These are phyloP conservation scores for Diophrys sp. DNA, from an alignment of 73 alveolate species.

Conservation along the genomic window DNA sequence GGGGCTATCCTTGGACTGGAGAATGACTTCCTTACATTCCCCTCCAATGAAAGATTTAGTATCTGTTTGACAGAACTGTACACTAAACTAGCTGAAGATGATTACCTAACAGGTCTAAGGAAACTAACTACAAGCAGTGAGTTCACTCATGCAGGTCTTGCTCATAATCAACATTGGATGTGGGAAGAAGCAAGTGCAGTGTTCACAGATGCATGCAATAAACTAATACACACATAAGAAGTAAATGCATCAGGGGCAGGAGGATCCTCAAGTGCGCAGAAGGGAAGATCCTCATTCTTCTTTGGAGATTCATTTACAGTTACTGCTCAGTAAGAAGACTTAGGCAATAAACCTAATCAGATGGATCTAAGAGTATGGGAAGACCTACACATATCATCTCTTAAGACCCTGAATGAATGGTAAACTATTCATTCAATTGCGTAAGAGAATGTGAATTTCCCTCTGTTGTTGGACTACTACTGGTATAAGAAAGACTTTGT, in stretches of 20 bases:
- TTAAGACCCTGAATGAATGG: constrained; percentile 43
- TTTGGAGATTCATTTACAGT: neutral
- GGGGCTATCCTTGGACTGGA: constrained; percentile 36
- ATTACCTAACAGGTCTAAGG: constrained; percentile 42
- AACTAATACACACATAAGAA: neutral
- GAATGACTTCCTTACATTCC: constrained; percentile 7
- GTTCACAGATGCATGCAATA: neutral
- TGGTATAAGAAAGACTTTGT: constrained; percentile 44
- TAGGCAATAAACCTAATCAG: constrained; percentile 5
- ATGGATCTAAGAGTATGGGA: constrained; percentile 53
- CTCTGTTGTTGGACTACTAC: constrained; percentile 34
- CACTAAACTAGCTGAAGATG: constrained; percentile 38
- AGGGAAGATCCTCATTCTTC: neutral
- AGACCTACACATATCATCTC: constrained; percentile 16
- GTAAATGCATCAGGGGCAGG: neutral
- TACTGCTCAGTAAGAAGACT: neutral
- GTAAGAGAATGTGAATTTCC: constrained; percentile 13
- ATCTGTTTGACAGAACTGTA: constrained; percentile 38
- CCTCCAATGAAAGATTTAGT: constrained; percentile 26
- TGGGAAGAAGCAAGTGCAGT: constrained; percentile 49
- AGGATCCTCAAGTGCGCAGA: neutral
- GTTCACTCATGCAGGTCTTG: constrained; percentile 19
- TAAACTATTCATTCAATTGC: constrained; percentile 32
- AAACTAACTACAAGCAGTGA: constrained; percentile 15
- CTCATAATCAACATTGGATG: constrained; percentile 39